Evolutionary conservation across 2,329 filamentous ascomycete species (phyloP).

Genomic region (Dissoconium aciculare): DNA sequence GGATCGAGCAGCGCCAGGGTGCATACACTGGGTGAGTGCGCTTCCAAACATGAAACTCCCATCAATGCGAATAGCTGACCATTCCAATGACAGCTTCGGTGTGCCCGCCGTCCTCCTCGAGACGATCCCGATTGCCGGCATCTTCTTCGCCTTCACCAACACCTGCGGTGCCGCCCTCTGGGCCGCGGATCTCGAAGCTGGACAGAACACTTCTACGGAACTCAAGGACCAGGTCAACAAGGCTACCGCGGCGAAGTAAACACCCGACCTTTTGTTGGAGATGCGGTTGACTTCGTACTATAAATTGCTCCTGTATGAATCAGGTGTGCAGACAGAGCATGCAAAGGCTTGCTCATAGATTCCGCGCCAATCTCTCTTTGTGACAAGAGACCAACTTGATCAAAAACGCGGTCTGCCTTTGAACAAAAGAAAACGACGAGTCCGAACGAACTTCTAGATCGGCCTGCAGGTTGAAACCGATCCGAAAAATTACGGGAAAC

Average conservation of each 20-base stretch:
- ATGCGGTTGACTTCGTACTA: too few relatives aligned
- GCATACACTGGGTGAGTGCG: slow-evolving; percentile 65
- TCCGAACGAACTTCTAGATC: too few relatives aligned
- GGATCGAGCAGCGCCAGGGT: slow-evolving; percentile 53
- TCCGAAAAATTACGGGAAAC: too few relatives aligned
- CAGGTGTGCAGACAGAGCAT: too few relatives aligned
- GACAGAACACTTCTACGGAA: slow-evolving; percentile 19
- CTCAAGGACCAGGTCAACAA: slow-evolving; percentile 22
- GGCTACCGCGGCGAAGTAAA: slow-evolving; percentile 6
- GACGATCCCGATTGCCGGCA: slow-evolving; percentile 65
- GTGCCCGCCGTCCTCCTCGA: slow-evolving; percentile 71
- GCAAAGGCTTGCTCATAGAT: too few relatives aligned
- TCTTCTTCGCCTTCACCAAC: slow-evolving; percentile 82
- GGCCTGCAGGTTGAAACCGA: too few relatives aligned
- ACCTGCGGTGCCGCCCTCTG: slow-evolving; percentile 86
- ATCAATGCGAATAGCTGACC: background rate
- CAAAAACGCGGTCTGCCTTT: too few relatives aligned
- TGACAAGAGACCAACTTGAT: too few relatives aligned
- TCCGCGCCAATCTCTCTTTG: too few relatives aligned
- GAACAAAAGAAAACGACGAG: too few relatives aligned
- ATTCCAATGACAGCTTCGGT: slow-evolving; percentile 36
- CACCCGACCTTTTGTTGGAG: background rate
- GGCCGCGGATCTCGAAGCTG: slow-evolving; percentile 49
- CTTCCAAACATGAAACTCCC: too few relatives aligned
- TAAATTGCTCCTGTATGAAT: too few relatives aligned